A percentile compares a stretch with the other conserved stretches of the same genome.
These are phyloP conservation scores for Geotrichum ghanense DNA, from an alignment of 805 yeast genomes.

Conservation along the genomic window DNA sequence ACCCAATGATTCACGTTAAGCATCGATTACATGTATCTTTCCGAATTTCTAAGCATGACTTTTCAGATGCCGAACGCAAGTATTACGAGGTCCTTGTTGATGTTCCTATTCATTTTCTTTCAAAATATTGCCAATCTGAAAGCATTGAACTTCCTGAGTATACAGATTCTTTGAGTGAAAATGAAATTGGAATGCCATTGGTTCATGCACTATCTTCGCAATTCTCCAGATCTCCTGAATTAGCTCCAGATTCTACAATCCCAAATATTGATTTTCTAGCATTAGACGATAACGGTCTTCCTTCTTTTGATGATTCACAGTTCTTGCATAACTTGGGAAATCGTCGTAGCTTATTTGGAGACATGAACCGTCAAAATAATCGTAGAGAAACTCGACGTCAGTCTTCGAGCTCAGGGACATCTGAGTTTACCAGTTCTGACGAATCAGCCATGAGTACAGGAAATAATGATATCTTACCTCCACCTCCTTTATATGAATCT, in stretches of 20 bases:
- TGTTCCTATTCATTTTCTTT: conserved; percentile 4
- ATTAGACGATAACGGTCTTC: not conserved
- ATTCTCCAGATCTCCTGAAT: not conserved
- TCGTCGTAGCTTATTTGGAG: too few relatives aligned
- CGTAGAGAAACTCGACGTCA: too few relatives aligned
- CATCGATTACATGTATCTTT: conserved; percentile 6
- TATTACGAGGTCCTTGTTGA: conserved; percentile 9
- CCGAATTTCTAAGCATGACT: conserved; percentile 7
- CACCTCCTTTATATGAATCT: not conserved
- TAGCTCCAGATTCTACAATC: not conserved
- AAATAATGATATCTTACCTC: not conserved
- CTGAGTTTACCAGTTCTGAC: not conserved
- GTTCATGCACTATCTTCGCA: not conserved
- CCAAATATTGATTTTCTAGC: not conserved
- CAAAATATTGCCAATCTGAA: not conserved
- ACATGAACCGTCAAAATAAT: too few relatives aligned
- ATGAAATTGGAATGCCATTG: not conserved
- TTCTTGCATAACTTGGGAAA: too few relatives aligned
- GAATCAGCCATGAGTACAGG: not conserved
- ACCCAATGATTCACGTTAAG: not conserved
- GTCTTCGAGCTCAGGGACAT: not conserved
- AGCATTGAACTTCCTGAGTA: conserved; percentile 1
- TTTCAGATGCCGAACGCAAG: conserved; percentile 5
- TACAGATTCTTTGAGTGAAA: not conserved
- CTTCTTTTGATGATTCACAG: conserved; percentile 2